phyloP scores from a whole-genome alignment of 441 rosid genomes.

The Euphorbia celastroides region DNA sequence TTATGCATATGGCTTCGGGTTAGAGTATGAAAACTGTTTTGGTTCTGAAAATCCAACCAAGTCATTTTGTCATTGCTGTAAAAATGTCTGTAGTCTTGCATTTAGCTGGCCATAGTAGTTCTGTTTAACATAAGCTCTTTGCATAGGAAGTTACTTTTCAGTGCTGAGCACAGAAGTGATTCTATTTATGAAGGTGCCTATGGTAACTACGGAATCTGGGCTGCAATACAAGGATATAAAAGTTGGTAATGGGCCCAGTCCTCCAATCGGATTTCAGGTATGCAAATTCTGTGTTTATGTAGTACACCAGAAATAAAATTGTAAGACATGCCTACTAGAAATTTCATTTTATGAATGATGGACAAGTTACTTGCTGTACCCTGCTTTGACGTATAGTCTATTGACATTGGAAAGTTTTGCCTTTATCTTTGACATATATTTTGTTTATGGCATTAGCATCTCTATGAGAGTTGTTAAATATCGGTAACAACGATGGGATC shows the following conservation, averaged over 20 bases:
- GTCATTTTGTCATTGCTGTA: not conserved
- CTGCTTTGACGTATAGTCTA: not conserved
- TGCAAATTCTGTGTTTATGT: conserved; percentile 12
- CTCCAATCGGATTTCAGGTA: conserved; percentile 90
- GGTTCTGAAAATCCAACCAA: not conserved
- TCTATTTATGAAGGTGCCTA: conserved; percentile 53
- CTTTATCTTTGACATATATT: not conserved
- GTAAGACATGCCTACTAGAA: not conserved
- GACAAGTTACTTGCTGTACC: not conserved
- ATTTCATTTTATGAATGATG: not conserved
- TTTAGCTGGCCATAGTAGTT: not conserved
- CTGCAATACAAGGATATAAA: conserved; percentile 86
- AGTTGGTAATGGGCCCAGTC: conserved; percentile 79
- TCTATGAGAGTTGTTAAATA: not conserved
- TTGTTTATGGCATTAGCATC: not conserved
- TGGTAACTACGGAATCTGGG: conserved; percentile 88
- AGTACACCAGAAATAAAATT: not conserved
- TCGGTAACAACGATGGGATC: not conserved
- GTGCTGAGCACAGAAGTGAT: conserved; percentile 9
- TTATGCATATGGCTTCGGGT: not conserved
- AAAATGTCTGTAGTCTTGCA: not conserved
- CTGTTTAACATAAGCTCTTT: conserved; percentile 8
- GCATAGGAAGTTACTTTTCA: not conserved
- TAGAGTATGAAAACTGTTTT: not conserved
- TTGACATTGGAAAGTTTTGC: not conserved